phyloP scores from a whole-genome alignment of 2,329 filamentous ascomycete species.

The Fusarium sp. region DNA sequence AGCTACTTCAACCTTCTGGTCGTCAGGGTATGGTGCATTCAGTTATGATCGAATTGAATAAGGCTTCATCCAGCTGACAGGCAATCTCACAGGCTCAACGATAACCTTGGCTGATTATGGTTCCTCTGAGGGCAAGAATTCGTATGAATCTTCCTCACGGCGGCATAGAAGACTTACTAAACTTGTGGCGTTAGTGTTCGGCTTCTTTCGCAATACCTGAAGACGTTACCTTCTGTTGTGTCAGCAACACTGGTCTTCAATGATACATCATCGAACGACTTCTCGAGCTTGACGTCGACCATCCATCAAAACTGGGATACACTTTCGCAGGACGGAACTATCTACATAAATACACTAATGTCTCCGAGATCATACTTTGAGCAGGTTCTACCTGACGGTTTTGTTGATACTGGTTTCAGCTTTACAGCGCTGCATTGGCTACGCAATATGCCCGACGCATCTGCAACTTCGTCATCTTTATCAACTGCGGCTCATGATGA shows the following conservation, averaged over 20 bases:
- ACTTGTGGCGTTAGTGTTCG: neutral
- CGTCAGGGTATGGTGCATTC: rapidly evolving
- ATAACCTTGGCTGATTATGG: neutral
- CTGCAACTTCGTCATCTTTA: rapidly evolving
- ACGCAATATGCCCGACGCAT: neutral
- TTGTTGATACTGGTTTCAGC: neutral
- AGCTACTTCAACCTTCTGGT: rapidly evolving
- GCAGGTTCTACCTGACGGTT: neutral
- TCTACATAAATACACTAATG: neutral
- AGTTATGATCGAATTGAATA: rapidly evolving
- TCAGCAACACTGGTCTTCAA: neutral
- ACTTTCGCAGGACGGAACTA: rapidly evolving
- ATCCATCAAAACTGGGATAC: neutral
- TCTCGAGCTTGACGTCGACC: neutral
- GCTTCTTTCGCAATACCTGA: neutral
- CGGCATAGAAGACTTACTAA: neutral
- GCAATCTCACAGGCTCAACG: rapidly evolving
- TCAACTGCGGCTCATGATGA: neutral
- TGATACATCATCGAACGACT: neutral
- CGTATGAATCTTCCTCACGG: neutral
- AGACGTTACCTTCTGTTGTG: rapidly evolving
- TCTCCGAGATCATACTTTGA: neutral
- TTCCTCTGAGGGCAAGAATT: neutral
- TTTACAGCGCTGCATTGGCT: neutral
- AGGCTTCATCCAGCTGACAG: neutral